These are phyloP conservation scores for Phaeosphaeria sp. DNA, from an alignment of 2,329 filamentous ascomycete genomes.

Conservation along the genomic window DNA sequence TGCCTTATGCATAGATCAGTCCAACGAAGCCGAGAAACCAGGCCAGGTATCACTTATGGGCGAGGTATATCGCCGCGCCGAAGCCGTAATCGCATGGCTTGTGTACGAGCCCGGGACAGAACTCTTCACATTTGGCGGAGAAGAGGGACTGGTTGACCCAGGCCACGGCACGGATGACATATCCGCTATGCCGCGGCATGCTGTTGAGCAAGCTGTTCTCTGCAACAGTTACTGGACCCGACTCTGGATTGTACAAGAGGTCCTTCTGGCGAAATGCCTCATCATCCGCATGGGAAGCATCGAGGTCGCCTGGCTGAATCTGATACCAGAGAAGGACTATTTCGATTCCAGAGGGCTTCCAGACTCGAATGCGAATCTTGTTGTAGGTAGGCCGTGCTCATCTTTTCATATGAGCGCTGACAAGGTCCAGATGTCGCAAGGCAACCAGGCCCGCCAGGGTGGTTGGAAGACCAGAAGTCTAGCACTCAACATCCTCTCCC, in stretches of 20 bases:
- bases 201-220: neutral
- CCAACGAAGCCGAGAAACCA: neutral
- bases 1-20: neutral
- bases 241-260: neutral
- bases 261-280: neutral
- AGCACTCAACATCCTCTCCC: neutral
- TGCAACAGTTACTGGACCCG: neutral
- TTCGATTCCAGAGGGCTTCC: neutral
- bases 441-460: too few species aligned
- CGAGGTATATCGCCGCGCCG: neutral
- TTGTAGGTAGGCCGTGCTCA: too few species aligned
- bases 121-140: neutral
- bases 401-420: neutral
- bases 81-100: neutral
- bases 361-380: too few species aligned
- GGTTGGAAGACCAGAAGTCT: neutral
- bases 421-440: neutral
- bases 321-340: neutral
- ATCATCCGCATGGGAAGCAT: neutral
- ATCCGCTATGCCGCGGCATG: neutral
- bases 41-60: neutral
- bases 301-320: neutral
- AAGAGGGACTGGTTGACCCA: neutral
- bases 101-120: neutral
- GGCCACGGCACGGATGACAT: neutral